A percentile compares a stretch with the other conserved stretches of the same genome.
These are phyloP conservation scores for Jatropha podagrica DNA, from an alignment of 441 rosid species.

Conservation along the genomic window DNA sequence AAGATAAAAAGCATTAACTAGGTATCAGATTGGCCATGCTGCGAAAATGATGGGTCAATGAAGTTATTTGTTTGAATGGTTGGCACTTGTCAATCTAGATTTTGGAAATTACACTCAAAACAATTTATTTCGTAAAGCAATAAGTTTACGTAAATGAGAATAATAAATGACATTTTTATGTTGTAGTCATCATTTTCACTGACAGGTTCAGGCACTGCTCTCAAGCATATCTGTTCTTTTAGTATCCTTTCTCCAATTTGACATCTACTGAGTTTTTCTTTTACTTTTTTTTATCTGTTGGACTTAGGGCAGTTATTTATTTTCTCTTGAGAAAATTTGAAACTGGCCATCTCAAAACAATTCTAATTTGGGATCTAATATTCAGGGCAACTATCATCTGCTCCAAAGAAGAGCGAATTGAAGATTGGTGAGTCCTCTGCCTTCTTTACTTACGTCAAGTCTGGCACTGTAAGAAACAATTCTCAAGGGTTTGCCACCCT, in stretches of 20 bases:
- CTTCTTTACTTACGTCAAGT: slow-evolving; percentile 84
- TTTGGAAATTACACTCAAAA: background rate
- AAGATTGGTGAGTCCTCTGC: slow-evolving; percentile 97
- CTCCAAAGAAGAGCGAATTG: slow-evolving; percentile 79
- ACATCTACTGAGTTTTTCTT: background rate
- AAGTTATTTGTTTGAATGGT: background rate
- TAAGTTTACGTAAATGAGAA: background rate
- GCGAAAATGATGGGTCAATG: background rate
- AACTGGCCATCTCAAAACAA: background rate
- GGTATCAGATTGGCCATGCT: background rate
- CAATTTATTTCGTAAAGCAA: background rate
- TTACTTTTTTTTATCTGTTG: background rate
- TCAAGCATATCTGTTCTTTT: background rate
- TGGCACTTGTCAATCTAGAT: background rate
- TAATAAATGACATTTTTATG: background rate
- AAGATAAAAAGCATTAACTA: background rate
- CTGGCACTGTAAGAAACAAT: slow-evolving; percentile 43
- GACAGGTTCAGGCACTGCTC: background rate
- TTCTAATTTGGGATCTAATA: slow-evolving; percentile 21
- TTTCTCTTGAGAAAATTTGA: background rate
- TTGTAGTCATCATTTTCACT: background rate
- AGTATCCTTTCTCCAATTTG: background rate
- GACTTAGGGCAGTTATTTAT: background rate
- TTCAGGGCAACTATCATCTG: slow-evolving; percentile 64
- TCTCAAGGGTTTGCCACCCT: slow-evolving; percentile 33